phyloP scores from a whole-genome alignment of 148 eudicot species.

The Vaccinium vitisidaea region DNA sequence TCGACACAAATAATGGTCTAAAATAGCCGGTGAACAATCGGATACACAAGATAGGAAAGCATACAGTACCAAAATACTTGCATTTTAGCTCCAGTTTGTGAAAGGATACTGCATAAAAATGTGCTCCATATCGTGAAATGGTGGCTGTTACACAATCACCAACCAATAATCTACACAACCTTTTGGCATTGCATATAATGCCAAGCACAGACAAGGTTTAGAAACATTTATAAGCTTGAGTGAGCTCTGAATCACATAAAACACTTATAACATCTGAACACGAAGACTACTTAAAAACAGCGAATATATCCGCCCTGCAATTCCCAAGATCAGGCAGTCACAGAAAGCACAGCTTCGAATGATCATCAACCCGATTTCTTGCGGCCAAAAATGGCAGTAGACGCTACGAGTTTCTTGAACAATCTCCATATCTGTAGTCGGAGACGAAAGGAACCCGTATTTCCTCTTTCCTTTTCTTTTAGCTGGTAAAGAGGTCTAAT shows the following conservation, averaged over 20 bases:
- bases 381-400: background rate
- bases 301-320: background rate
- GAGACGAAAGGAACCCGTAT: background rate
- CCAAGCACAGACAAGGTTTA: background rate
- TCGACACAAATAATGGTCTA: too few relatives aligned
- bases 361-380: background rate
- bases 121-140: background rate
- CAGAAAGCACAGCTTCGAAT: constrained; percentile 2
- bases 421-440: background rate
- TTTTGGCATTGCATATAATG: background rate
- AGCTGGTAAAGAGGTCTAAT: background rate
- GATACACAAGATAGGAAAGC: background rate
- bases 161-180: background rate
- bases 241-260: background rate
- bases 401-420: background rate
- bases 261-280: background rate
- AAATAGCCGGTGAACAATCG: background rate
- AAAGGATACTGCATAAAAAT: background rate
- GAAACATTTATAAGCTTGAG: background rate
- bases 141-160: background rate
- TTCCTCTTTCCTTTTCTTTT: background rate
- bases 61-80: background rate
- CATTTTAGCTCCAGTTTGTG: background rate
- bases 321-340: background rate
- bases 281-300: background rate